Evolutionary conservation across 164 flowering plant species (phyloP), one percentile per base, ranked within the genome.

Genomic region (Liquidambar formosana): DNA sequence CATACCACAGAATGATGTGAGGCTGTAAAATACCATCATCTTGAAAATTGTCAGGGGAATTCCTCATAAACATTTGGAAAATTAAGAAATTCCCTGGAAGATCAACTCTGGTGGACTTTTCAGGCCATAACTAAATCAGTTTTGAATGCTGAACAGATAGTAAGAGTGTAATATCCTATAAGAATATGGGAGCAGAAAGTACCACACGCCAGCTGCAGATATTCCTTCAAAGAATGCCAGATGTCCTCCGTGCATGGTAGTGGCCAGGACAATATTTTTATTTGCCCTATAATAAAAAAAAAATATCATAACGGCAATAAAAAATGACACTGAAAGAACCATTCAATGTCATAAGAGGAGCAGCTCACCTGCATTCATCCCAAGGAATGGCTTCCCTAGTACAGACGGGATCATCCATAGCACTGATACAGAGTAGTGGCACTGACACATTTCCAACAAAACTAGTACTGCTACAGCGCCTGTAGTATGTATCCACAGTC

Each of bases 391-490:
- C 98, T 87, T 95, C 99, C 64, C 59, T 81, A 4, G 96, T 89
- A 74, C 99, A 95, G 56, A 95, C 80, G 59, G 99, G 99, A 85
- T 95, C 99, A 79, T 95, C 99, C 80, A 95, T 74, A 63, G 97
- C 85, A 84, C 92, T 92, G 71, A 95, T 81, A 77, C 98, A 93
- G 45, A 95, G 96, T 19, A 95, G 86, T 48, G 99, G 99, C 21
- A 95, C 88, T 2, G 96, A 64, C 56, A 95, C 92, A 73, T 79
- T 78, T 49, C 80, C 78, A 23, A 93, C 88, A 79, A 69, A 96
- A 65, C 80, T 66, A 52, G 92, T 63, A 81, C 98, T 91, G 82
- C 95, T 91, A 73, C 84, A 81, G 38, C 76, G 86, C 77, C 99
- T 77, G 74, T 96, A 96, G 68, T 88, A 96, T 77, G 97, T 82